Base-by-base conservation (phyloP, 2,329 filamentous ascomycete genomes). In the Exophiala dermatitidis region DNA sequence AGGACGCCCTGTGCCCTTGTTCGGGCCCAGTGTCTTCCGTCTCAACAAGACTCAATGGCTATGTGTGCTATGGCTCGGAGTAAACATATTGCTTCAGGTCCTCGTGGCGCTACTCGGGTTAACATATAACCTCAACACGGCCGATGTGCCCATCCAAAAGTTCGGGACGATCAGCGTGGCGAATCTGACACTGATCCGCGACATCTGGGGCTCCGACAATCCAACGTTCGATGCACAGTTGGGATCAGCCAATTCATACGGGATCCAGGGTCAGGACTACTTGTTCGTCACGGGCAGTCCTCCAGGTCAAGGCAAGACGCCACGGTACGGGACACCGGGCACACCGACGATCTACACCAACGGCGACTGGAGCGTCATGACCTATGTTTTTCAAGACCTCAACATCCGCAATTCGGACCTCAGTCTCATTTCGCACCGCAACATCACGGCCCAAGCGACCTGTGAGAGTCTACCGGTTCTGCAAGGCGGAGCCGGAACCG, bases 111-210 rank as follows among this genome's bases (percentile, higher is more conserved):
- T 60, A n/a, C 53, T 62, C 4, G 61, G 61, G 1, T 46, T 63
- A 46, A 62, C 60, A 3, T 62, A 63, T 48, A 58, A 53, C 31
- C 51, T 63, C 37, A 52, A 59, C 40, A 56, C 56, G 4, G 58
- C 61, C 9, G 29, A 46, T 2, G 12, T 51, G 32, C 58, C 58
- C 2, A 42, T 90, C 5, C 83, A 91, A 49, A 97, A 97, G 79
- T 98, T 93, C 91, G 93, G 90, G 2, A 86, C 95, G 41, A 97
- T 97, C 73, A 90, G 90, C 68, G 84, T 90, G 60, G 89, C 90
- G 65, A 96, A 95, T 66, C 78, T 97, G 5, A 77, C 95, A 9
- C 97, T 97, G 80, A 97, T 60, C 42, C 52, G 52, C 29, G 58
- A 60, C 32, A 28, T 57, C 9, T 60, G 55, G 54, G 47, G 49